phyloP scores from a whole-genome alignment of 179 eudicot genomes.

The Silene noctiflora region DNA sequence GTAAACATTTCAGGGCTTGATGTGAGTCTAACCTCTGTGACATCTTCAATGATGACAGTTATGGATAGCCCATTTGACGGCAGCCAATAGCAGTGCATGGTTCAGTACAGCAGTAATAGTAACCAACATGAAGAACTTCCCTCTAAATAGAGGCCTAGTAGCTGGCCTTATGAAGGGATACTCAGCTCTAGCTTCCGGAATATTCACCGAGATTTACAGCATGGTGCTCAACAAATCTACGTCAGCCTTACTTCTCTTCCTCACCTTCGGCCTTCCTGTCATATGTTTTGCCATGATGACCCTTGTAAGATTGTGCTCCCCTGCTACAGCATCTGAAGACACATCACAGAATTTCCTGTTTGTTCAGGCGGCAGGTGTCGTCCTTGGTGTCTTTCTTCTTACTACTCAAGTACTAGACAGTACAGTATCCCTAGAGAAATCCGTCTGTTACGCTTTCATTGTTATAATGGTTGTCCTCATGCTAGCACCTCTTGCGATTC shows the following conservation, averaged over 20 bases:
- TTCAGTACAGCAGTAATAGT: slow-evolving; percentile 68
- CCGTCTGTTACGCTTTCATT: slow-evolving; percentile 39
- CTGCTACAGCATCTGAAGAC: slow-evolving; percentile 51
- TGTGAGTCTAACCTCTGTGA: background rate
- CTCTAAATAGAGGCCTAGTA: slow-evolving; percentile 71
- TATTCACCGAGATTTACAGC: slow-evolving; percentile 54
- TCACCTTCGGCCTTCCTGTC: slow-evolving; percentile 58
- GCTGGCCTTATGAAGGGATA: slow-evolving; percentile 86
- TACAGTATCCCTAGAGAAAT: slow-evolving; percentile 29
- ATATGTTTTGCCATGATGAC: slow-evolving; percentile 57
- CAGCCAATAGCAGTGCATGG: slow-evolving; percentile 67
- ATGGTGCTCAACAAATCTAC: slow-evolving; percentile 50
- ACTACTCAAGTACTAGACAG: slow-evolving; percentile 44
- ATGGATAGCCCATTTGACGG: slow-evolving; percentile 52
- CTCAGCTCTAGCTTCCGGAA: slow-evolving; percentile 61
- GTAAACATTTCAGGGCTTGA: no score
- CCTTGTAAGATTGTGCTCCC: slow-evolving; percentile 56
- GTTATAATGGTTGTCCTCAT: slow-evolving; percentile 50
- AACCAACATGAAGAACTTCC: slow-evolving; percentile 76
- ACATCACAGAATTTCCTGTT: slow-evolving; percentile 56
- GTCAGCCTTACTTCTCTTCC: slow-evolving; percentile 43
- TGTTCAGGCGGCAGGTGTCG: slow-evolving; percentile 46
- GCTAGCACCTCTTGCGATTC: slow-evolving; percentile 66
- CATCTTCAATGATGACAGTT: slow-evolving; percentile 29
- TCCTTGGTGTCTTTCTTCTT: slow-evolving; percentile 59